phyloP scores from a whole-genome alignment of 352 stramenopile genomes.

The Phytophthora pini region DNA sequence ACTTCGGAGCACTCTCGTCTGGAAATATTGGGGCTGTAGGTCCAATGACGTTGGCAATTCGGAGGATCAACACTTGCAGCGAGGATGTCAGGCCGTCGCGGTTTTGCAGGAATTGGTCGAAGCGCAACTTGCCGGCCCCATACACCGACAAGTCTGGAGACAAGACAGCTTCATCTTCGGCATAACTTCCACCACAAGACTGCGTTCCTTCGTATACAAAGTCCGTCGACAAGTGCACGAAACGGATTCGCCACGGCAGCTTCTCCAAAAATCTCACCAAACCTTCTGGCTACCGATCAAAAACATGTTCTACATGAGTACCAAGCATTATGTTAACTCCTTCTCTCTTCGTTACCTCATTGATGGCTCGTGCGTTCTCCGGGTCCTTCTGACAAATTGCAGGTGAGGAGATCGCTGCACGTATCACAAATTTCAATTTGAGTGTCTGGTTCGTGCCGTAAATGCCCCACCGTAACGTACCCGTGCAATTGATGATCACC shows the following conservation, averaged over 20 bases:
- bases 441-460: background rate
- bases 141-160: conserved; percentile 47
- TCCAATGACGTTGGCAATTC: conserved; percentile 72
- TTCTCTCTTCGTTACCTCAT: conserved; percentile 45
- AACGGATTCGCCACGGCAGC: conserved; percentile 31
- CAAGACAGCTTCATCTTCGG: conserved; percentile 36
- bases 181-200: conserved; percentile 36
- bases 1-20: conserved; percentile 50
- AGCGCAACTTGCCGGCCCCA: conserved; percentile 54
- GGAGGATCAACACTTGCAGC: conserved; percentile 41
- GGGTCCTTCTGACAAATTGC: conserved; percentile 62
- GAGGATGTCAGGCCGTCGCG: conserved; percentile 5
- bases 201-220: conserved; percentile 64
- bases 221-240: conserved; percentile 77
- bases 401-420: conserved; percentile 61
- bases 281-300: conserved; percentile 33
- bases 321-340: background rate
- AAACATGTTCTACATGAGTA: background rate
- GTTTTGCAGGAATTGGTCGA: conserved; percentile 48
- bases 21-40: conserved; percentile 45
- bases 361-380: conserved; percentile 40
- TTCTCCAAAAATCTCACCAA: conserved; percentile 43
- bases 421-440: background rate
- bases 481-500: conserved; percentile 66
- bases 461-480: conserved; percentile 27